phyloP scores from a whole-genome alignment of 169 alveolate species.

The Cryptosporidium canis region DNA sequence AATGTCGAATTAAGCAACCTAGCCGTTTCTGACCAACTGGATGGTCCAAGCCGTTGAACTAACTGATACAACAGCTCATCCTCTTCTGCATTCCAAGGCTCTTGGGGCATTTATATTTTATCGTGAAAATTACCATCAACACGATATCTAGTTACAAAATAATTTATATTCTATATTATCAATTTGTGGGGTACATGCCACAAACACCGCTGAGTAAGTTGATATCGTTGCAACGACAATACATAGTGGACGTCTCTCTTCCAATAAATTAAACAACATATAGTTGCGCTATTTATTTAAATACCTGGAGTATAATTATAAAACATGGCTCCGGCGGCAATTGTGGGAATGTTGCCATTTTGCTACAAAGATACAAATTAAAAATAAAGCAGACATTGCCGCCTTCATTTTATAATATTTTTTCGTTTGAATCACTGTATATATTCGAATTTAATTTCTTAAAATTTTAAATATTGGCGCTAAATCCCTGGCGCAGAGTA shows the following conservation, averaged over 20 bases:
- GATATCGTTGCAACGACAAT: constrained; percentile 72
- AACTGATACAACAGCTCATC: constrained; percentile 82
- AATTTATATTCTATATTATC: neutral
- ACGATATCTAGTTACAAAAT: neutral
- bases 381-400: neutral
- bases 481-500: neutral
- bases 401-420: neutral
- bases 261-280: neutral
- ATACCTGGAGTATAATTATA: constrained; percentile 24
- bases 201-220: constrained; percentile 2
- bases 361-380: neutral
- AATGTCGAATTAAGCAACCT: constrained; percentile 80
- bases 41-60: constrained; percentile 82
- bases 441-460: neutral
- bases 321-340: constrained; percentile 1
- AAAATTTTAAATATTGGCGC: neutral
- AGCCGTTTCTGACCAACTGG: constrained; percentile 87
- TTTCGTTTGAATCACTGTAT: neutral
- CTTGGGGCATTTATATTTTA: constrained; percentile 71
- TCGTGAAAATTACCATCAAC: constrained; percentile 45
- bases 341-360: constrained; percentile 9
- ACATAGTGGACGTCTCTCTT: constrained; percentile 32
- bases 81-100: constrained; percentile 79
- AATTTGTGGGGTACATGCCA: constrained; percentile 69
- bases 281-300: constrained; percentile 28